Percentiles rank a stretch among this genome's conserved stretches.
Conservation (phyloP, 192 early-diverging fungal genomes). For the Umbelopsis ramanniana region DNA sequence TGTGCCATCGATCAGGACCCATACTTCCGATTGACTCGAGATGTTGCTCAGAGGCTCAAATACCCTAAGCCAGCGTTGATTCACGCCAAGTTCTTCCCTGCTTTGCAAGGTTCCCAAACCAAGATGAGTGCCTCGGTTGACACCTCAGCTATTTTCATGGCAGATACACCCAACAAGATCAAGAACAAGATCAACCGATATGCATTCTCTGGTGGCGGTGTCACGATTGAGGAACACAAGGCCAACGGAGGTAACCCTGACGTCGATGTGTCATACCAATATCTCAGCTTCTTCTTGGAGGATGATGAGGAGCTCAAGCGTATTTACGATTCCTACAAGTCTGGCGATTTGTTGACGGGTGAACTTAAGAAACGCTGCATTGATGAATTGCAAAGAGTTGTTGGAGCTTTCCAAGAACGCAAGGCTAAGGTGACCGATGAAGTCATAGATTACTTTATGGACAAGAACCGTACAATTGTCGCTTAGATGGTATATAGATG, state of each 20-base stretch:
- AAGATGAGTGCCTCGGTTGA: constrained; percentile 96
- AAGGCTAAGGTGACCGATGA: constrained; percentile 66
- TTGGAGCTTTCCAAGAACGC: constrained; percentile 79
- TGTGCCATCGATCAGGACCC: constrained; percentile 99
- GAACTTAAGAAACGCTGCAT: constrained; percentile 91
- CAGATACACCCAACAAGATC: constrained; percentile 89
- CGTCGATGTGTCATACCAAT: constrained; percentile 96
- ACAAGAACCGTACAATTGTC: constrained; percentile 50
- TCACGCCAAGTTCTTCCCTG: constrained; percentile 95
- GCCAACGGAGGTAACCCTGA: constrained; percentile 87
- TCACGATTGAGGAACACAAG: constrained; percentile 83
- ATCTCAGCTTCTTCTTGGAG: constrained; percentile 92
- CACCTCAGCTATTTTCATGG: constrained; percentile 90
- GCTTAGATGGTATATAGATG: not conserved
- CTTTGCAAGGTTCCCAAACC: constrained; percentile 85
- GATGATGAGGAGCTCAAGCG: constrained; percentile 85
- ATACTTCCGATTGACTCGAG: constrained; percentile 97
- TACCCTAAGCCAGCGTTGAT: constrained; percentile 95
- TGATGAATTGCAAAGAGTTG: constrained; percentile 76
- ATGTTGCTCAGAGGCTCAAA: constrained; percentile 90
- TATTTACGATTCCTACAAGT: constrained; percentile 74
- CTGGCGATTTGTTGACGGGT: constrained; percentile 86
- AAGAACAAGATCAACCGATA: constrained; percentile 98
- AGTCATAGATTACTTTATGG: constrained; percentile 65
- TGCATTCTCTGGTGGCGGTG: constrained; percentile 93